Conservation (phyloP, 1,284 basidiomycete genomes). For the Pterulicium gracile region DNA sequence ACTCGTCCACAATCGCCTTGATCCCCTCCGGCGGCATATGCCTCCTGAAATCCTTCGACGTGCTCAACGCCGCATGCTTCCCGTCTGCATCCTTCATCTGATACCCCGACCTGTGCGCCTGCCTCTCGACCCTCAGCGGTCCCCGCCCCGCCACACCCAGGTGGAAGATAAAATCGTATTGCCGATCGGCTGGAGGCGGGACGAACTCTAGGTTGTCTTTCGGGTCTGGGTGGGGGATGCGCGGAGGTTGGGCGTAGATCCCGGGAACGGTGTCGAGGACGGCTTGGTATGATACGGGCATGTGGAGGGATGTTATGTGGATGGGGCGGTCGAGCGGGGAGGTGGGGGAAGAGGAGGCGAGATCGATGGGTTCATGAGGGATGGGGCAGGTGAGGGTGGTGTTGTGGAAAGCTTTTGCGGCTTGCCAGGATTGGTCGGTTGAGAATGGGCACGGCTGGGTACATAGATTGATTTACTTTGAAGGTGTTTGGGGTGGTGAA, state of each 20-base stretch:
- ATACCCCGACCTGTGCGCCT: slow-evolving; percentile 63
- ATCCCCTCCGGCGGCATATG: slow-evolving; percentile 10
- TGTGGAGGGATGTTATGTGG: slow-evolving; percentile 18
- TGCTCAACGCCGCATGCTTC: slow-evolving; percentile 38
- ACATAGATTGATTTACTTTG: too few relatives aligned
- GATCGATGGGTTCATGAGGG: not conserved
- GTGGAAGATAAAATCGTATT: slow-evolving; percentile 70
- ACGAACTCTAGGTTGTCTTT: slow-evolving; percentile 21
- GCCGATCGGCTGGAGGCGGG: slow-evolving; percentile 39
- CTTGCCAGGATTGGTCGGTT: too few relatives aligned
- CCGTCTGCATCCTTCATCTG: slow-evolving; percentile 58
- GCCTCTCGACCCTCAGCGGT: slow-evolving; percentile 50
- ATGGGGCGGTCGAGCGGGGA: slow-evolving; percentile 23
- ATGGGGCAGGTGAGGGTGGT: not conserved
- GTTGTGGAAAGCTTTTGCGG: slow-evolving; percentile 3
- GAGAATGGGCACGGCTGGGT: too few relatives aligned
- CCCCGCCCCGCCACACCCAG: slow-evolving; percentile 61
- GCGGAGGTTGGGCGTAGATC: slow-evolving; percentile 51
- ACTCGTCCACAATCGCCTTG: not conserved
- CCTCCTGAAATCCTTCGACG: slow-evolving; percentile 18
- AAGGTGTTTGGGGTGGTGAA: too few relatives aligned
- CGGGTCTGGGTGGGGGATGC: slow-evolving; percentile 29
- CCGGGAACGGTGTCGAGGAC: slow-evolving; percentile 47
- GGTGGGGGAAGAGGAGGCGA: not conserved
- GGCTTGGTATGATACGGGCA: slow-evolving; percentile 54